A percentile compares a stretch with the other conserved stretches of the same genome.
Evolutionary conservation across 1,284 basidiomycete genomes (phyloP).

Genomic region (Agroathelia rolfsii): DNA sequence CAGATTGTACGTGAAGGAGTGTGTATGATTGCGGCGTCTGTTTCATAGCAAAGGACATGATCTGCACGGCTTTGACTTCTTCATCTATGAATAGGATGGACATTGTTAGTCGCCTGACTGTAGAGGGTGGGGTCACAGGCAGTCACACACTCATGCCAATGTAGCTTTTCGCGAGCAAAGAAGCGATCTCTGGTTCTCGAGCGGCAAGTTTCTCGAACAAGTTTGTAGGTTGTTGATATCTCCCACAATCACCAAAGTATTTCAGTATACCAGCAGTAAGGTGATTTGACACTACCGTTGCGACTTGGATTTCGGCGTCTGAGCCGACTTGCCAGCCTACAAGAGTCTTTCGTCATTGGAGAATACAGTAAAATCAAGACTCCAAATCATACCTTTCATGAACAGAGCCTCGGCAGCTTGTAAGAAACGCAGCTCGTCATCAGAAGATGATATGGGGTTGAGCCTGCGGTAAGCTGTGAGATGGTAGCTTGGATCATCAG

Average conservation of each 20-base stretch:
- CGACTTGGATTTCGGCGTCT: slow-evolving; percentile 97
- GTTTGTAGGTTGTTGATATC: slow-evolving; percentile 86
- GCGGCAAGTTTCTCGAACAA: slow-evolving; percentile 87
- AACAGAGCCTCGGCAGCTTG: slow-evolving; percentile 89
- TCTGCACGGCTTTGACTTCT: slow-evolving; percentile 95
- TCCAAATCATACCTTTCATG: slow-evolving; percentile 59
- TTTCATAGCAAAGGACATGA: slow-evolving; percentile 80
- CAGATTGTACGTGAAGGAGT: slow-evolving; percentile 88
- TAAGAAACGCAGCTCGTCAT: slow-evolving; percentile 85
- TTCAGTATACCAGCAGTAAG: slow-evolving; percentile 92
- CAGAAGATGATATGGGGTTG: slow-evolving; percentile 86
- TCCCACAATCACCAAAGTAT: slow-evolving; percentile 89
- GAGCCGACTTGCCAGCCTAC: slow-evolving; percentile 96
- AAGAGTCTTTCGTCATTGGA: slow-evolving; percentile 4
- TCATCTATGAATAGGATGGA: slow-evolving; percentile 72
- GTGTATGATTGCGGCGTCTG: slow-evolving; percentile 89
- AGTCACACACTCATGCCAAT: slow-evolving; percentile 94
- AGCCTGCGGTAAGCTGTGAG: slow-evolving; percentile 93
- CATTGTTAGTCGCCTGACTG: not conserved
- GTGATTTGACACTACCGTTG: slow-evolving; percentile 95
- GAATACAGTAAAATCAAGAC: not conserved
- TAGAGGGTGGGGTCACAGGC: slow-evolving; percentile 6
- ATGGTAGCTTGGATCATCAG: slow-evolving; percentile 88
- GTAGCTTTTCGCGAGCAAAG: slow-evolving; percentile 83
- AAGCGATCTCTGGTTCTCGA: slow-evolving; percentile 84